Percentiles rank a stretch among this genome's conserved stretches.
Conservation (phyloP, 148 eudicot genomes). For the Fallopia convolvulus region DNA sequence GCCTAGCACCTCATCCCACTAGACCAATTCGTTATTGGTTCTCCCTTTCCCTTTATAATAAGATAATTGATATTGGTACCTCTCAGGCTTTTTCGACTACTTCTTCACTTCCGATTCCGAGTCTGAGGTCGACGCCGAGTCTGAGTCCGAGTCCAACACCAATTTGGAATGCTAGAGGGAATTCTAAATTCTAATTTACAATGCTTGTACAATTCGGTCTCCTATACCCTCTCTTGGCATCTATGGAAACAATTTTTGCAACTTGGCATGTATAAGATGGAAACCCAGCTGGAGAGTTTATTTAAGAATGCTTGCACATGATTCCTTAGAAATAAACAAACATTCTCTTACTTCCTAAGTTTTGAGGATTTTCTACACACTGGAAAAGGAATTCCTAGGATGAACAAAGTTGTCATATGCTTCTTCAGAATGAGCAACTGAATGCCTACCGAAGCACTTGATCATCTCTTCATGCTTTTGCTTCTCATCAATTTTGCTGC, state of each 20-base stretch:
- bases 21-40: no score
- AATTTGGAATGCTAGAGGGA: no score
- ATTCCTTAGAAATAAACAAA: background rate
- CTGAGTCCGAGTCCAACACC: no score
- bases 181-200: no score
- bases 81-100: no score
- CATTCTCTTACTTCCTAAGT: background rate
- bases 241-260: background rate
- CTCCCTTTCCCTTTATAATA: no score
- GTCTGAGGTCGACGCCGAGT: no score
- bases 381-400: constrained; percentile 3
- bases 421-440: background rate
- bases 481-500: constrained; percentile 24
- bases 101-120: no score
- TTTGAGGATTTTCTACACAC: background rate
- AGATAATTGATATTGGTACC: no score
- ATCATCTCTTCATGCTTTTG: constrained; percentile 14
- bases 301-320: background rate
- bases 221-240: background rate
- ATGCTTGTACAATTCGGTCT: no score
- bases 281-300: background rate
- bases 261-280: background rate
- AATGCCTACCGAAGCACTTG: background rate
- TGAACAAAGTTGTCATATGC: background rate
- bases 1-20: no score